phyloP scores from a whole-genome alignment of 805 yeast genomes.

The Naumovozyma baii region DNA sequence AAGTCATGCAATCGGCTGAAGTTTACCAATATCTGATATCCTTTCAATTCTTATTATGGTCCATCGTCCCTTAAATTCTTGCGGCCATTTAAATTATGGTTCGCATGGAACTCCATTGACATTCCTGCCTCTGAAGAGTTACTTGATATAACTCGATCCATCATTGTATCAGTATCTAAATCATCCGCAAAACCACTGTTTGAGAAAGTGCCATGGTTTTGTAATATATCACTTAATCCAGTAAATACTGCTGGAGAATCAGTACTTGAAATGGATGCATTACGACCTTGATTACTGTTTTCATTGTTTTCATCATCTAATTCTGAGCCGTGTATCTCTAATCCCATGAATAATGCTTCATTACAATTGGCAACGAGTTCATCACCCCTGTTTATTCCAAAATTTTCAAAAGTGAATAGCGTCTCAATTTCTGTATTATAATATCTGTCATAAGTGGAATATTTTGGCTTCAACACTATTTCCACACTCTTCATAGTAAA shows the following conservation, averaged over 20 bases:
- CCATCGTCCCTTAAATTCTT: slow-evolving; percentile 5
- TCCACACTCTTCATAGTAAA: slow-evolving; percentile 22
- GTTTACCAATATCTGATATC: too few species aligned
- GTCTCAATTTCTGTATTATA: slow-evolving; percentile 29
- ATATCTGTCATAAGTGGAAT: slow-evolving; percentile 30
- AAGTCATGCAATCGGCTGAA: too few species aligned
- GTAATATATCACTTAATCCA: slow-evolving; percentile 15
- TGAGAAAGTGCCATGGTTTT: slow-evolving; percentile 8
- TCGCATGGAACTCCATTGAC: slow-evolving; percentile 17
- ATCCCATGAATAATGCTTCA: slow-evolving; percentile 31
- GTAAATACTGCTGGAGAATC: slow-evolving; percentile 6
- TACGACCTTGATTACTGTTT: background rate
- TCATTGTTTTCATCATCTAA: slow-evolving; percentile 4
- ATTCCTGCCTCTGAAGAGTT: slow-evolving; percentile 19
- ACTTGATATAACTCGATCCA: slow-evolving; percentile 4
- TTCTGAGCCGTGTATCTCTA: slow-evolving; percentile 19
- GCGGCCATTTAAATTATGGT: slow-evolving; percentile 6
- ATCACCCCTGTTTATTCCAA: slow-evolving; percentile 35
- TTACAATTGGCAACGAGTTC: slow-evolving; percentile 32
- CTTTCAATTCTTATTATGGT: too few species aligned
- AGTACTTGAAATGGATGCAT: background rate
- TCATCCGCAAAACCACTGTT: slow-evolving; percentile 25
- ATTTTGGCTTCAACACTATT: slow-evolving; percentile 30
- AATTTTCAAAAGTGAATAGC: slow-evolving; percentile 30
- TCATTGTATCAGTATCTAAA: slow-evolving; percentile 12